Base-by-base conservation (phyloP, 768 basidiomycete genomes). In the Cyclocybe aegerita region DNA sequence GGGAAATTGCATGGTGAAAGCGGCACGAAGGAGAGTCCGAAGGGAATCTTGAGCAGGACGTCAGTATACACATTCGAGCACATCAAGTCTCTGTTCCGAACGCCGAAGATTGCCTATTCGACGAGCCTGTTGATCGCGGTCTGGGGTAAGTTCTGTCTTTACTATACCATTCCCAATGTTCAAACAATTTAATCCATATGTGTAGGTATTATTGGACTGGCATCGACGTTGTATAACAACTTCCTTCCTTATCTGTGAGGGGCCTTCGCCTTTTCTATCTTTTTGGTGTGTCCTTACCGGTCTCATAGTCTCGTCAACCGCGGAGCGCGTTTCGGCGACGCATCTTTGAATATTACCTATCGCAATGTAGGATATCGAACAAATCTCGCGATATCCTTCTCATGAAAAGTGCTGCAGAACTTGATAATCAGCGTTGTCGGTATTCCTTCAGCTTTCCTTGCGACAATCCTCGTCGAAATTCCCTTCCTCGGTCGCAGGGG, bases 151-250 rank as follows among this genome's bases (percentile, higher is more conserved):
- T 58, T 11, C 29, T 39, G 23, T 14, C 3, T 9, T 36, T 32
- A 9, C n/a, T 11, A 9, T 15, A 38, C 4, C 10, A 44, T 50
- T 36, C 9, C 43, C 38, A 9, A 46, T 17, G 23, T 11, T n/a
- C 10, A 53, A 33, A 33, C 10, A 8, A 38, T 43, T 29, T 14
- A 43, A 42, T 35, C 33, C 10, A 16, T 31, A 34, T 12, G 37
- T 12, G 52, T 56, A 86, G 86, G 79, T 2, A 70, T 88, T 43
- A 89, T 90, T 43, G 87, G 87, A 9, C 75, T 90, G 7, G 87
- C 86, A 2, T 89, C 85, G 55, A 86, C 88, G 11, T 65, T 90
- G 71, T 84, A 81, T 56, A 77, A 81, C 61, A 72, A 70, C 46
- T 78, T 79, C 56, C 46, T 61, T 12, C 54, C 60, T 4, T 60